Percentiles rank a stretch among this genome's conserved stretches.
Evolutionary conservation across 192 early-diverging fungal genomes (phyloP).

Genomic region (Gigaspora rosea): DNA sequence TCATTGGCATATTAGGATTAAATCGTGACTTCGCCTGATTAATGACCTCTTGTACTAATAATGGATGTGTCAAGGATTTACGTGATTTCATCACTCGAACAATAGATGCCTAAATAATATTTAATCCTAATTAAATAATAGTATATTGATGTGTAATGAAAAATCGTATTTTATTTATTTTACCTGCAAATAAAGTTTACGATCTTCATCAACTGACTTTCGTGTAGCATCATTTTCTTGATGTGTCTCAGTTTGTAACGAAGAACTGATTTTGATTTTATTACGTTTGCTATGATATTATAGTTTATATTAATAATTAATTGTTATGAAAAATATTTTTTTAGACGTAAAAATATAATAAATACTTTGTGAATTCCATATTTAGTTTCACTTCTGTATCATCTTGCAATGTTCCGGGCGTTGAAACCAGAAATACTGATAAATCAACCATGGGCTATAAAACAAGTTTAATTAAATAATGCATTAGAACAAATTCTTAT

Average conservation of each 20-base stretch:
- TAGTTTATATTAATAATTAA: slow-evolving; percentile 29
- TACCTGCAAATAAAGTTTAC: slow-evolving; percentile 72
- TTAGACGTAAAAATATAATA: slow-evolving; percentile 10
- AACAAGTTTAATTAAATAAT: neutral
- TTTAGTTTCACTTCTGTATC: slow-evolving; percentile 45
- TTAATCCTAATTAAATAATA: slow-evolving; percentile 53
- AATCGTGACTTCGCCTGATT: slow-evolving; percentile 70
- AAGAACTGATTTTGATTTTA: slow-evolving; percentile 73
- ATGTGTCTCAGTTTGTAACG: slow-evolving; percentile 59
- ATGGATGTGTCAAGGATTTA: slow-evolving; percentile 62
- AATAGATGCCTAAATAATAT: slow-evolving; percentile 79
- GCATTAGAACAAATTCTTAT: neutral
- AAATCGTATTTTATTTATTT: neutral
- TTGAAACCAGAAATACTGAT: slow-evolving; percentile 42
- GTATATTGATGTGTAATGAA: slow-evolving; percentile 2
- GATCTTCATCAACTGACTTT: slow-evolving; percentile 76
- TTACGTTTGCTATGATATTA: slow-evolving; percentile 66
- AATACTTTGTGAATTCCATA: slow-evolving; percentile 57
- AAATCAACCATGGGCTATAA: slow-evolving; percentile 59
- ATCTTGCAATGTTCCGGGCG: slow-evolving; percentile 24
- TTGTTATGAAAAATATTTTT: slow-evolving; percentile 28
- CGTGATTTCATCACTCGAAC: slow-evolving; percentile 87
- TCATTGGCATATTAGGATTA: slow-evolving; percentile 65
- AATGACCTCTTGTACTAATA: slow-evolving; percentile 76
- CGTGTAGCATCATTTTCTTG: slow-evolving; percentile 61